Evolutionary conservation across 1,284 basidiomycete genomes (phyloP).

Genomic region (Moniliella sp.): DNA sequence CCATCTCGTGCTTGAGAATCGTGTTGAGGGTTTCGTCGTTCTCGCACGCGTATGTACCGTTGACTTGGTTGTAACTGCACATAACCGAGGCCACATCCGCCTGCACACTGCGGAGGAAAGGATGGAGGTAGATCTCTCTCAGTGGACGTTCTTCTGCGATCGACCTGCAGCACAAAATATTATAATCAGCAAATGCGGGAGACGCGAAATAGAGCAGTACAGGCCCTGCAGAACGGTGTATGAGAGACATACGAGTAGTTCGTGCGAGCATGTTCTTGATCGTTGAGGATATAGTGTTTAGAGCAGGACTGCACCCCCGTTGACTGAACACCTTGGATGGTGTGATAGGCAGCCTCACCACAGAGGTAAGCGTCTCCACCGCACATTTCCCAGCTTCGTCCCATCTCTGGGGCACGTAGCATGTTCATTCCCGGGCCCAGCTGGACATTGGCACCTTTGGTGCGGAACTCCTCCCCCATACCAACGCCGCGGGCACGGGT

Average conservation of each 20-base stretch:
- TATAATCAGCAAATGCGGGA: too few species aligned
- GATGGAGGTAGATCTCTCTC: constrained; percentile 36
- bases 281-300: constrained; percentile 34
- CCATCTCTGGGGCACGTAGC: constrained; percentile 43
- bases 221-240: too few species aligned
- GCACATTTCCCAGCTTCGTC: constrained; percentile 57
- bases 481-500: constrained; percentile 51
- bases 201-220: too few species aligned
- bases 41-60: constrained; percentile 49
- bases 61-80: constrained; percentile 42
- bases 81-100: constrained; percentile 26
- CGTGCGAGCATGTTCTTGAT: constrained; percentile 26
- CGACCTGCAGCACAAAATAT: too few species aligned
- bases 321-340: constrained; percentile 18
- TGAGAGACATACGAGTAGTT: too few species aligned
- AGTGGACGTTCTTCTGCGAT: constrained; percentile 47
- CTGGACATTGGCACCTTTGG: constrained; percentile 55
- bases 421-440: constrained; percentile 36
- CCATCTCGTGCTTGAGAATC: constrained; percentile 51
- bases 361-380: constrained; percentile 20
- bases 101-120: constrained; percentile 6
- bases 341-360: constrained; percentile 19
- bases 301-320: constrained; percentile 26
- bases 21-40: constrained; percentile 49
- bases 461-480: constrained; percentile 55